A percentile compares a stretch with the other conserved stretches of the same genome.
Evolutionary conservation across 768 basidiomycete species (phyloP).

Genomic region (Macrocybe gigantea): DNA sequence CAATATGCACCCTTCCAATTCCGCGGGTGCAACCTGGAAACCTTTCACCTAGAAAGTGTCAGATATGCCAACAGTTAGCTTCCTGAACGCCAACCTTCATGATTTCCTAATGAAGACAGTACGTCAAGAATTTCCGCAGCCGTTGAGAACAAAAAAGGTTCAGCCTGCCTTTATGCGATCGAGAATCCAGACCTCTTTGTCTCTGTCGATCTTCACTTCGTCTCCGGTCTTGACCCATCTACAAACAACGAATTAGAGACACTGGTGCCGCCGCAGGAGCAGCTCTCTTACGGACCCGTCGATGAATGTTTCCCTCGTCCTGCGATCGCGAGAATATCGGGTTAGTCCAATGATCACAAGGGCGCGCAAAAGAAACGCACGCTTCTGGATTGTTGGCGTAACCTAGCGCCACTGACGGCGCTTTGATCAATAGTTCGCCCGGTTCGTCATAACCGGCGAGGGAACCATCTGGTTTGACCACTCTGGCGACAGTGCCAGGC

Average conservation of each 20-base stretch:
- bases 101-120: slow-evolving; percentile 27
- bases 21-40: slow-evolving; percentile 72
- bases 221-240: slow-evolving; percentile 72
- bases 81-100: slow-evolving; percentile 27
- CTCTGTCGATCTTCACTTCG: slow-evolving; percentile 47
- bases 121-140: background rate
- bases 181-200: slow-evolving; percentile 53
- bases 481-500: slow-evolving; percentile 48
- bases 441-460: slow-evolving; percentile 48
- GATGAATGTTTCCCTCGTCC: slow-evolving; percentile 63
- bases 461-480: slow-evolving; percentile 54
- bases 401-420: slow-evolving; percentile 48
- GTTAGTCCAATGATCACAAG: background rate
- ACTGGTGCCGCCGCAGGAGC: background rate
- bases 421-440: slow-evolving; percentile 53
- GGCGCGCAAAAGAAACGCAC: slow-evolving; percentile 31
- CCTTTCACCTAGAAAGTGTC: slow-evolving; percentile 44
- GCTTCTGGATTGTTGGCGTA: slow-evolving; percentile 58
- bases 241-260: background rate
- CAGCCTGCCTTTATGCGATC: slow-evolving; percentile 54
- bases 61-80: slow-evolving; percentile 13
- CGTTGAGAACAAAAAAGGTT: background rate
- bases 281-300: slow-evolving; percentile 41
- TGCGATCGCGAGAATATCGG: slow-evolving; percentile 15
- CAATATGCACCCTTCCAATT: slow-evolving; percentile 62